A percentile compares a stretch with the other conserved stretches of the same genome.
phyloP scores from a whole-genome alignment of 257 asterid species.

The Solanum dulcamara region DNA sequence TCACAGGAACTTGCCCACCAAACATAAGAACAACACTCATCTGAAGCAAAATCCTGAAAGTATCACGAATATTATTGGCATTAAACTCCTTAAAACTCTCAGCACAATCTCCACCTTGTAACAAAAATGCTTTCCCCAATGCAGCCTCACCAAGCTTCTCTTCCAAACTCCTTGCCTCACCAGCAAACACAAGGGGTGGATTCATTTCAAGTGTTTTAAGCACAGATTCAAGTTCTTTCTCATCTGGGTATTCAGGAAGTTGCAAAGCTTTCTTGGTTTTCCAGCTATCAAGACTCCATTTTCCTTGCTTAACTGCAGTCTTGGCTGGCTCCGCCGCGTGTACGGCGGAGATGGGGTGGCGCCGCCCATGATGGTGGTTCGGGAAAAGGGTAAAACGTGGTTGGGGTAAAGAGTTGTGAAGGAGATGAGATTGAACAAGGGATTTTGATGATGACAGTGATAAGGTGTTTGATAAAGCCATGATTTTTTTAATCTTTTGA shows the following conservation, averaged over 20 bases:
- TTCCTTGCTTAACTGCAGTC: constrained; percentile 7
- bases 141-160: constrained; percentile 74
- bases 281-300: constrained; percentile 60
- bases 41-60: constrained; percentile 68
- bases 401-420: constrained; percentile 7
- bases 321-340: constrained; percentile 68
- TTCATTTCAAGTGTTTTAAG: constrained; percentile 41
- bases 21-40: constrained; percentile 78
- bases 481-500: neutral
- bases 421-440: constrained; percentile 22
- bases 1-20: constrained; percentile 76
- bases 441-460: constrained; percentile 37
- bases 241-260: constrained; percentile 69
- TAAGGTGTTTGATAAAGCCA: constrained; percentile 49
- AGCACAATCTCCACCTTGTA: constrained; percentile 89
- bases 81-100: constrained; percentile 80
- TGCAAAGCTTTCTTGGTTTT: constrained; percentile 63
- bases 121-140: constrained; percentile 64
- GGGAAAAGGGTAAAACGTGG: constrained; percentile 15
- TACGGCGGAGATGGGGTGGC: constrained; percentile 49
- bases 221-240: constrained; percentile 47
- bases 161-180: constrained; percentile 75
- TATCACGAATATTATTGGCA: constrained; percentile 67
- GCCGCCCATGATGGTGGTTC: constrained; percentile 18
- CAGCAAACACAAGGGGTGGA: constrained; percentile 85